Base-by-base conservation (phyloP, 1,284 basidiomycete species). In the Papiliotrema laurentii region DNA sequence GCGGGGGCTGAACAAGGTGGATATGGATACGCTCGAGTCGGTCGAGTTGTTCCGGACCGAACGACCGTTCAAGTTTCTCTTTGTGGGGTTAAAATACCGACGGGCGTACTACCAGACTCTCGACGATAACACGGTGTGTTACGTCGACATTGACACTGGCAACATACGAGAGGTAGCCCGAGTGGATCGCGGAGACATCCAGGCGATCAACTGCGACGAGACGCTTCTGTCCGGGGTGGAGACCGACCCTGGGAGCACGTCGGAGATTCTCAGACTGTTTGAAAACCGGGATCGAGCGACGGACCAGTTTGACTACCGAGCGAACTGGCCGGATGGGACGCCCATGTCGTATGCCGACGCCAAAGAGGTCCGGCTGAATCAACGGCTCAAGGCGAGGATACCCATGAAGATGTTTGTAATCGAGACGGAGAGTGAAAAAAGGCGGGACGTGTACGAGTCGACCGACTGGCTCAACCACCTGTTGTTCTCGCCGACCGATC, bases 401-500 rank as follows among this genome's bases (percentile, higher is more conserved):
- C 55, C 53, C 4, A 58, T 58, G 53, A 46, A 34, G 22, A 35
- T 60, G 28, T 60, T 58, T 33, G 47, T 55, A 2, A 49, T 60
- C 18, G 53, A 58, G 24, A 53, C 49, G 13, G 14, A 16, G 4
- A 55, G 48, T 2, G 55, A 56, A 5, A 28, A 41, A 27, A 19
- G 53, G 27, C 36, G 42, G 34, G 51, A 55, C 30, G 45, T 60
- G 6, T 53, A 55, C 39, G 21, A 22, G 18, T 49, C 55, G 19
- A 57, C 53, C n/a, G 58, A 60, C 31, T 60, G 58, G 58, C 44
- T 60, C 9, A 60, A 60, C 33, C 58, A 60, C 26, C 42, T 60
- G 5, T 31, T 60, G n/a, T 60, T 60, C 43, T 60, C 58, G 0
- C 58, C 58, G 2, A 55, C 55, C 2, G 53, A 55, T 48, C 55